Conservation (phyloP, 176 grass and related monocot genomes). For the Hsuehochloa calcarea region DNA sequence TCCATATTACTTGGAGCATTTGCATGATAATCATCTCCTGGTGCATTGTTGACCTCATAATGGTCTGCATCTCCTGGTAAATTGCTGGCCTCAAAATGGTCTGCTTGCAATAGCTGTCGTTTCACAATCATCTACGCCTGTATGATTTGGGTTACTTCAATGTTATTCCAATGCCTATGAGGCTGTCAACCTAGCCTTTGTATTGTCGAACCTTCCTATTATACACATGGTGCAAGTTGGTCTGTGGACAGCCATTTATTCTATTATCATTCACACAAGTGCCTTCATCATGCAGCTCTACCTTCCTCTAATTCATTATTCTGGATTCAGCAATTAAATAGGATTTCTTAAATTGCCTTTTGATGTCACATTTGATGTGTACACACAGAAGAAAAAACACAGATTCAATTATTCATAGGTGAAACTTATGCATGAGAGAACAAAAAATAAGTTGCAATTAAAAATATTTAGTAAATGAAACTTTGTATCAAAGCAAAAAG, state of each 20-base stretch:
- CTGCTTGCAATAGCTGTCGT: not conserved
- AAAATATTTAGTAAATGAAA: constrained; percentile 5
- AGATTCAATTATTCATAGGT: constrained; percentile 1
- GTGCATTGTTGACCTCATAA: not conserved
- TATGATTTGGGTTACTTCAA: not conserved
- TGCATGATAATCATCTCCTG: not conserved
- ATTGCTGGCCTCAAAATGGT: not conserved
- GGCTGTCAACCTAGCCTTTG: not conserved
- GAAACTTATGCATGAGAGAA: not conserved
- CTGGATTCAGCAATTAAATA: constrained; percentile 3
- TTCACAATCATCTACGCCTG: not conserved
- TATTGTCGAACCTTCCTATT: not conserved
- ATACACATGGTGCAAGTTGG: not conserved
- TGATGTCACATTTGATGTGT: constrained; percentile 6
- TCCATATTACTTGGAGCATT: not conserved
- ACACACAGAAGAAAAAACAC: not conserved
- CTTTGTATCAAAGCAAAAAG: not conserved
- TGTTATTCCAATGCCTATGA: not conserved
- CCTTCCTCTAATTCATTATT: not conserved
- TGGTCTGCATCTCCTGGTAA: not conserved
- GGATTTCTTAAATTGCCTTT: not conserved
- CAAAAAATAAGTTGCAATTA: not conserved
- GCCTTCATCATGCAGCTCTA: not conserved
- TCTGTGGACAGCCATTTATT: not conserved
- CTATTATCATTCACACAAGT: constrained; percentile 4